Percentiles rank a stretch among this genome's conserved stretches.
phyloP scores from a whole-genome alignment of 495 filamentous ascomycete genomes.

The Aspergillus affinis region DNA sequence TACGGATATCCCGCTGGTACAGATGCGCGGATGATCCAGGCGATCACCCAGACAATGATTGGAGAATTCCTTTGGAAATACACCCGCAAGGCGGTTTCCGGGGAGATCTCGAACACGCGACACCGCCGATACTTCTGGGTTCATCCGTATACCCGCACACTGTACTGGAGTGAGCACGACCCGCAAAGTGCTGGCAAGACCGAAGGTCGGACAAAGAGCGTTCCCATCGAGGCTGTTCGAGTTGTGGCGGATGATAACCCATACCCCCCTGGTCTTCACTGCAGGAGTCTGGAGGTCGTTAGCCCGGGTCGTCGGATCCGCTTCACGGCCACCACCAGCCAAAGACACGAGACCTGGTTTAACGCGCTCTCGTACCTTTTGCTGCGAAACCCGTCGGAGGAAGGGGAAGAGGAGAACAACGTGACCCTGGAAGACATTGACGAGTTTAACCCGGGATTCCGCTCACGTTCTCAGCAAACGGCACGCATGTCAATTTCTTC shows the following conservation, averaged over 20 bases:
- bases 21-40: slow-evolving; percentile 98
- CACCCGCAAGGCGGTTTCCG: slow-evolving; percentile 84
- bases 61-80: slow-evolving; percentile 99
- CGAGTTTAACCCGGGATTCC: slow-evolving; percentile 80
- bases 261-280: slow-evolving; percentile 89
- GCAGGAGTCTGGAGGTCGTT: slow-evolving; percentile 86
- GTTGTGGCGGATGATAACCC: slow-evolving; percentile 97
- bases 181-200: slow-evolving; percentile 72
- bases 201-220: slow-evolving; percentile 88
- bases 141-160: slow-evolving; percentile 91
- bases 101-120: slow-evolving; percentile 79
- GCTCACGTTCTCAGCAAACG: slow-evolving; percentile 53
- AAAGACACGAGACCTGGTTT: slow-evolving; percentile 98
- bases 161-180: slow-evolving; percentile 96
- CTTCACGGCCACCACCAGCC: slow-evolving; percentile 90
- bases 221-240: slow-evolving; percentile 87
- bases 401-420: slow-evolving; percentile 58
- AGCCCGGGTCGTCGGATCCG: slow-evolving; percentile 86
- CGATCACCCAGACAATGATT: slow-evolving; percentile 99
- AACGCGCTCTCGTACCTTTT: slow-evolving; percentile 94
- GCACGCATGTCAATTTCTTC: slow-evolving; percentile 75
- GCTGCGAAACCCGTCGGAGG: slow-evolving; percentile 64
- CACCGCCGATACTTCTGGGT: slow-evolving; percentile 99
- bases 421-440: slow-evolving; percentile 75
- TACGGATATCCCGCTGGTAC: slow-evolving; percentile 59